Evolutionary conservation across 2,329 filamentous ascomycete genomes (phyloP), one percentile per base, ranked within the genome.

Genomic region (Orbilia blumenaviensis): DNA sequence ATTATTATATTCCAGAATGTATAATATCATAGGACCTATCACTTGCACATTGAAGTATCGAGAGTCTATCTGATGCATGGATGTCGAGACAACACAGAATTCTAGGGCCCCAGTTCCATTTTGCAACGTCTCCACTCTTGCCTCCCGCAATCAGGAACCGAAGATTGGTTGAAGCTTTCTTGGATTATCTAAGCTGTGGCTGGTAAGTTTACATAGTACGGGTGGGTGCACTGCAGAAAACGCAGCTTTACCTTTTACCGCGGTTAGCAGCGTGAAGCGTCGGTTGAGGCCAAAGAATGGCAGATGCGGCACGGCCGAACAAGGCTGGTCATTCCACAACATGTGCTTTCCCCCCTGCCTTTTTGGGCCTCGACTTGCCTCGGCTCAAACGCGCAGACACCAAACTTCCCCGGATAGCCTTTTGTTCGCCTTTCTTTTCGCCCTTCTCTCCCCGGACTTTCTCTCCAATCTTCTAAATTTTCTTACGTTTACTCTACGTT

Each of bases 131-230:
- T 42, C 50, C 38, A 42, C 46, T 23, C 32, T 4, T 25, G 21
- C 18, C 46, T 23, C 32, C 9, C 34, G 21, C 18, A 34, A 36
- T 12, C 27, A 67, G 63, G 42, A n/a, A n/a, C n/a, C n/a, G n/a
- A n/a, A 27, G 5, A 5, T 8, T 27, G 21, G 18, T 21, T 68
- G 56, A 71, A 71, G 66, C 36, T 18, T 10, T 27, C 36, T n/a
- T n/a, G 38, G 63, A 75, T 75, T 75, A 75, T 68, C 56, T 75
- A 73, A 73, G 46, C 68, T 68, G 71, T 67, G 63, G 71, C 63
- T 56, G 46, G 46, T 63, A 61, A 8, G 2, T 50, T 9, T 14
- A 7, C 23, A 3, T 4, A 16, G 36, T 3, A 42, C 32, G 25
- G 36, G 10, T 32, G 25, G 46, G 3, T n/a, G n/a, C n/a, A n/a